Conservation (phyloP, 495 filamentous ascomycete genomes). For the Penicillium odoratum region DNA sequence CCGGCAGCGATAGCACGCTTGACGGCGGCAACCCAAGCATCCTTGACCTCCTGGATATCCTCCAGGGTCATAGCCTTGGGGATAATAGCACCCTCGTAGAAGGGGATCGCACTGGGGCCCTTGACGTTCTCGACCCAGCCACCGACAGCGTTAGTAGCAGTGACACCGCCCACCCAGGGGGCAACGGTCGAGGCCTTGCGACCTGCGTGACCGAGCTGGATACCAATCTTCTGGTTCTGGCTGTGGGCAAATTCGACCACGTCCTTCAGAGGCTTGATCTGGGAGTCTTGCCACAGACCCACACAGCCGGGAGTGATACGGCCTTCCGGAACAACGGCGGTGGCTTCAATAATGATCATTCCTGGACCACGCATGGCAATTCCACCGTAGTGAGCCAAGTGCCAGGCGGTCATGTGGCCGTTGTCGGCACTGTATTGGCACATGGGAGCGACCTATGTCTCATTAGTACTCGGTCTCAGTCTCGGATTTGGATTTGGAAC, state of each 20-base stretch:
- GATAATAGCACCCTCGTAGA: constrained; percentile 47
- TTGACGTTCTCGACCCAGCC: constrained; percentile 64
- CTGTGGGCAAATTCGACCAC: constrained; percentile 70
- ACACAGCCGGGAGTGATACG: constrained; percentile 72
- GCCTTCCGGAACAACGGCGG: constrained; percentile 68
- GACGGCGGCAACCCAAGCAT: constrained; percentile 53
- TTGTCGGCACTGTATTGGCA: constrained; percentile 71
- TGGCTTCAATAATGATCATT: constrained; percentile 71
- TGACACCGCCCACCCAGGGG: constrained; percentile 58
- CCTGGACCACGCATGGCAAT: constrained; percentile 68
- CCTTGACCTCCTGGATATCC: constrained; percentile 60
- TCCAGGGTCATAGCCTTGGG: constrained; percentile 55
- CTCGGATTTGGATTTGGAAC: not conserved
- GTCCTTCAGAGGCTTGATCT: constrained; percentile 60
- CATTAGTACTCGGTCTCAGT: constrained; percentile 4
- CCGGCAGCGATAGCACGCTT: constrained; percentile 59
- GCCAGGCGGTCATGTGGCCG: constrained; percentile 63
- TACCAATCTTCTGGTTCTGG: constrained; percentile 68
- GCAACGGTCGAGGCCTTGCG: constrained; percentile 70
- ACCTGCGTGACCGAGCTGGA: constrained; percentile 77
- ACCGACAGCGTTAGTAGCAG: constrained; percentile 54
- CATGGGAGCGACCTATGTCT: constrained; percentile 51
- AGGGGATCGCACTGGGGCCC: constrained; percentile 56
- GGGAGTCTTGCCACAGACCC: constrained; percentile 74
- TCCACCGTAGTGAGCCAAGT: constrained; percentile 57